Evolutionary conservation across 805 yeast genomes (phyloP), one percentile per base, ranked within the genome.

Genomic region (Soucietia sequanensis): DNA sequence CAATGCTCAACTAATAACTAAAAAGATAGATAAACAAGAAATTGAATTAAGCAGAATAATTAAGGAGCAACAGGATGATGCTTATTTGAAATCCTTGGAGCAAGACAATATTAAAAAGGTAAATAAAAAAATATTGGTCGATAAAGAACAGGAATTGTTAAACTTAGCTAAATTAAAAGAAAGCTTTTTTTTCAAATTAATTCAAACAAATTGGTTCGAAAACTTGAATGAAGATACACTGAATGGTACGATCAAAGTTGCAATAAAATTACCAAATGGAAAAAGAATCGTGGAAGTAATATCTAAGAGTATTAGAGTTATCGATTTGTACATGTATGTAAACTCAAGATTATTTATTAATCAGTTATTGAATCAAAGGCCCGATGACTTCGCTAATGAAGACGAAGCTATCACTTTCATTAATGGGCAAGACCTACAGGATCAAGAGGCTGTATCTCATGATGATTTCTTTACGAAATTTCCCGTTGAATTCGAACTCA

Each of bases 221-320:
- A 27, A 30, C 7, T 30, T 31, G 4, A 24, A 37, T 6, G 40
- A 40, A 21, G 13, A 16, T 3, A 41, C 39, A 1, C 35, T 41
- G 9, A 41, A 34, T 23, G 25, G 13, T 30, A 57, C 72, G 6
- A 62, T 62, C 0, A 48, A 58, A 31, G 66, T 81, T 14, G 80
- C 82, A 33, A 60, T 81, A 43, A 71, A 79, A 50, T 58, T 75
- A 23, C 78, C 83, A 6, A 52, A 66, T 23, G 85, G 86, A 2
- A 62, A 64, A 31, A 54, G 80, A 35, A 50, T 70, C 6, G 62
- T 78, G 2, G 70, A 72, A 22, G 67, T 62, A 23, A 69, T 81
- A 34, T 43, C 48, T 27, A 57, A 62, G 21, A 39, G 54, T 2
- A 60, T 68, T n/a, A 48, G 73, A 0, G 42, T 75, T 16, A 54